phyloP scores from a whole-genome alignment of 768 basidiomycete species.

The Tulasnella calospora region DNA sequence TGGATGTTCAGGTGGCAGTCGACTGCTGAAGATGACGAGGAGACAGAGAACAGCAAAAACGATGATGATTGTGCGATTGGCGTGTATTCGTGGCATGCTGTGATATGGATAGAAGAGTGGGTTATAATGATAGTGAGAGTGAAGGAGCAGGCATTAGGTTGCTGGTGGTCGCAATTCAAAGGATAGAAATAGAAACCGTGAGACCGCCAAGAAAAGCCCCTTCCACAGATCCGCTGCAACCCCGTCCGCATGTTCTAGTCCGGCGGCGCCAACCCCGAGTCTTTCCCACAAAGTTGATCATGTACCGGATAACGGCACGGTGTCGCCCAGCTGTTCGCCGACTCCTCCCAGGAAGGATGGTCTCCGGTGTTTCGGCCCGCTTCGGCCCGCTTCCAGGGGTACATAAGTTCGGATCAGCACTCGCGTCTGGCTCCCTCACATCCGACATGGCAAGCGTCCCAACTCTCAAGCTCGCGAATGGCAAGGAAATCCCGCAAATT shows the following conservation, averaged over 20 bases:
- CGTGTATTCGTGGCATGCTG: neutral
- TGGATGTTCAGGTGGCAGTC: constrained; percentile 16
- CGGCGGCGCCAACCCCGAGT: neutral
- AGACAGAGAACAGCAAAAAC: neutral
- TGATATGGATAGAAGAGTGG: neutral
- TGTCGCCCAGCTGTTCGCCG: neutral
- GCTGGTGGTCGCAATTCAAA: neutral
- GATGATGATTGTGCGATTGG: neutral
- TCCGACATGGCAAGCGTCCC: constrained; percentile 39
- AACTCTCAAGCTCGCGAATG: constrained; percentile 65
- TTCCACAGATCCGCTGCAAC: too few species aligned
- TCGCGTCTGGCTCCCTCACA: neutral
- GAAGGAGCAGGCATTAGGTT: neutral
- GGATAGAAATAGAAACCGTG: neutral
- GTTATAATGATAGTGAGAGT: constrained; percentile 1
- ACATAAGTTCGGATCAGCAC: neutral
- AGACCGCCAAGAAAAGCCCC: neutral
- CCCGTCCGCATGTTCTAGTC: neutral
- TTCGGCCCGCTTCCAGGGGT: neutral
- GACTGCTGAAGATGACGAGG: neutral
- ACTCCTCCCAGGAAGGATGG: neutral
- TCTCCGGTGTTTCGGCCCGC: neutral
- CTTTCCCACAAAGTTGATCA: neutral
- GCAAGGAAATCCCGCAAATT: constrained; percentile 61
- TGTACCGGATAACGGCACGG: neutral